Evolutionary conservation across 495 filamentous ascomycete species (phyloP).

Genomic region (Daldinia concentrica): DNA sequence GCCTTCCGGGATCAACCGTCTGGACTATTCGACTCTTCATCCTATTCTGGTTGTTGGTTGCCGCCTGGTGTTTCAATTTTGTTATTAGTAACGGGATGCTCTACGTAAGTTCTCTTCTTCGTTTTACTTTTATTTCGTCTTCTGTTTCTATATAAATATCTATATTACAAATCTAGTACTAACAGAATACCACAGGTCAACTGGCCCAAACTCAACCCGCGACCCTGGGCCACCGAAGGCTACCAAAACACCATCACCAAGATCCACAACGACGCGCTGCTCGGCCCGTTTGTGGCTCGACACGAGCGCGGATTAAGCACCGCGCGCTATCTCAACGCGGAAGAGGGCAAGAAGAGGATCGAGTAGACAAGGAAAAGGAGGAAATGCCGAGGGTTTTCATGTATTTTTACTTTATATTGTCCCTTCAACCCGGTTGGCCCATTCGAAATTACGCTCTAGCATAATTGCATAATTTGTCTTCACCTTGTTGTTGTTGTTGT

Average conservation of each 20-base stretch:
- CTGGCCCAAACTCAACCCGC: constrained; percentile 94
- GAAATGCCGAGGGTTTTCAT: not conserved
- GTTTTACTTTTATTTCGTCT: not conserved
- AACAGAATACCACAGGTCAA: constrained; percentile 70
- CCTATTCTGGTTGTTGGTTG: constrained; percentile 75
- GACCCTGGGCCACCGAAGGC: constrained; percentile 83
- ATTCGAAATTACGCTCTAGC: constrained; percentile 12
- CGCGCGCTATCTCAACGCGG: constrained; percentile 78
- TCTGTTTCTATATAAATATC: not conserved
- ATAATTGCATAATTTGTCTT: constrained; percentile 16
- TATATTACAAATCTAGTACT: constrained; percentile 13
- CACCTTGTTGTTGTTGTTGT: not conserved
- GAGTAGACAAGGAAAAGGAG: constrained; percentile 61
- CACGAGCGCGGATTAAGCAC: constrained; percentile 83
- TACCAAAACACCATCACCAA: constrained; percentile 85
- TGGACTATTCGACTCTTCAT: constrained; percentile 83
- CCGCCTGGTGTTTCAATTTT: constrained; percentile 75
- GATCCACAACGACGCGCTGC: constrained; percentile 76
- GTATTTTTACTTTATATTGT: constrained; percentile 31
- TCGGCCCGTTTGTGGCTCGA: constrained; percentile 74
- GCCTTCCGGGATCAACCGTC: constrained; percentile 70
- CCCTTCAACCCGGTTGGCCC: constrained; percentile 9
- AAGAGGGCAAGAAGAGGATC: constrained; percentile 97
- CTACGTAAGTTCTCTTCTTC: constrained; percentile 72
- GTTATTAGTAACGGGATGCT: constrained; percentile 85